A percentile compares a stretch with the other conserved stretches of the same genome.
These are phyloP conservation scores for Candida ponderosae DNA, from an alignment of 805 yeast species.

Conservation along the genomic window DNA sequence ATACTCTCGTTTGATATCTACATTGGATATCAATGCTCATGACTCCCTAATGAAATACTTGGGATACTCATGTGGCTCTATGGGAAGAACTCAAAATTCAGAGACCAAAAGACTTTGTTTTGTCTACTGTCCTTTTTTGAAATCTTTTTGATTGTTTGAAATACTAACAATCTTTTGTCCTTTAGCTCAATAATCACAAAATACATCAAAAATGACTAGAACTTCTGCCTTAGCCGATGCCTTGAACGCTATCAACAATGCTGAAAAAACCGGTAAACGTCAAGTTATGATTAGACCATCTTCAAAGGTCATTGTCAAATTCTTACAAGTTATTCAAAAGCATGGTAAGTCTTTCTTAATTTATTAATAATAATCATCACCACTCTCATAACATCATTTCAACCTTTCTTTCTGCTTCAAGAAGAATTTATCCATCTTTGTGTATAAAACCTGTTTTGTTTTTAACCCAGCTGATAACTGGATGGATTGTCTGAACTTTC, in stretches of 20 bases:
- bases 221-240: constrained; percentile 98
- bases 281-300: constrained; percentile 98
- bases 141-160: neutral
- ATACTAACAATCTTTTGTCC: neutral
- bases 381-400: too few species aligned
- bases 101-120: neutral
- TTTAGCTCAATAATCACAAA: too few species aligned
- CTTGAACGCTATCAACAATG: constrained; percentile 95
- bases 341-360: constrained; percentile 45
- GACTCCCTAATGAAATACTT: constrained; percentile 25
- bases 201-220: constrained; percentile 70
- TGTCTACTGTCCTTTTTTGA: neutral
- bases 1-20: constrained; percentile 2
- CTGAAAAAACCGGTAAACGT: constrained; percentile 99
- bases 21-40: constrained; percentile 27
- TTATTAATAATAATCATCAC: too few species aligned
- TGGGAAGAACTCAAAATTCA: too few species aligned
- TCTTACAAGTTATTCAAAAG: constrained; percentile 93
- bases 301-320: constrained; percentile 96
- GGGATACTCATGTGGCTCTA: constrained; percentile 42
- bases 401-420: too few species aligned
- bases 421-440: too few species aligned
- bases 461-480: constrained; percentile 92
- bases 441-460: too few species aligned
- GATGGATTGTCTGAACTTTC: constrained; percentile 82